Base-by-base conservation (phyloP, 805 yeast species). In the Saturnispora quitensis region DNA sequence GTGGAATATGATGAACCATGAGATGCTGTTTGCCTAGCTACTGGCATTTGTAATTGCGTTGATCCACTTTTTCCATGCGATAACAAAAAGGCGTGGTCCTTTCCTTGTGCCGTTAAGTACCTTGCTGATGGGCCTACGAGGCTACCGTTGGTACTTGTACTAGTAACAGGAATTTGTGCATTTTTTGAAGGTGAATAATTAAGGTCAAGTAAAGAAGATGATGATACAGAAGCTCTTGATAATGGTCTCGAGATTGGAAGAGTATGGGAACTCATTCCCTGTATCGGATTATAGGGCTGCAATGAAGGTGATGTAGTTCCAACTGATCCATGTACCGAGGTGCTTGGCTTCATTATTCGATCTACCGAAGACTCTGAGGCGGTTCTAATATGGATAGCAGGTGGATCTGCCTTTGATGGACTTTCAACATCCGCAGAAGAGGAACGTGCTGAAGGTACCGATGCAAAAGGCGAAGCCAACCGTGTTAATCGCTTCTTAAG, bases 41-140 rank as follows among this genome's bases (percentile, higher is more conserved):
- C 36, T n/a, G 46, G 51, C 25, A 49, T 22, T 43, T 18, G 51
- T 18, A 43, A 20, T 27, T 42, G 47, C 10, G 35, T 18, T 17
- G 51, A 49, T 49, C 13, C 25, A 15, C 47, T 22, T 35, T 49
- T 49, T 18, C 51, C 43, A 43, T 49, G 51, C 5, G 51, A 49
- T 12, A 49, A n/a, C 20, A 49, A 27, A 36, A 49, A 49, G 5
- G 45, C 43, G 22, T 49, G 51, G 15, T 49, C 51, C 35, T 43
- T 18, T 7, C 51, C 43, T 5, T 27, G 45, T 22, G 47, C 38
- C 2, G 51, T 35, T 22, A 49, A 17, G 25, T 43, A 49, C 28
- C 51, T 49, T 24, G 35, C 43, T 5, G 51, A 49, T 5, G 43
- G 28, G 13, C 20, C 36, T 9, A 47, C 31, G 1, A 28, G 43